phyloP scores from a whole-genome alignment of 1,284 basidiomycete species.

The Cerioporus squamosus region DNA sequence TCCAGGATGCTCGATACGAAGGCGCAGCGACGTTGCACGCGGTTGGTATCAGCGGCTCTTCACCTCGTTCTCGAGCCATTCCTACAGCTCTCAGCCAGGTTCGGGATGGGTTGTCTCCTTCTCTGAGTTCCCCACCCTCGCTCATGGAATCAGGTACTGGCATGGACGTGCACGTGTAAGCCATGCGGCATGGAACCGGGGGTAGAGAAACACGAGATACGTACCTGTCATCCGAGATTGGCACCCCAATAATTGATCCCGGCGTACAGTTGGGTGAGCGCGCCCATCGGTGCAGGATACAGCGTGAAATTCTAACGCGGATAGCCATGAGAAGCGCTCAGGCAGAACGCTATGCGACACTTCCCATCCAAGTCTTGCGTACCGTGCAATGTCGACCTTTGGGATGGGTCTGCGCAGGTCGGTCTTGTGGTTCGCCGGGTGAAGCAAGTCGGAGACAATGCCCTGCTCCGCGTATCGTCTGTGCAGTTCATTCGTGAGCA shows the following conservation, averaged over 20 bases:
- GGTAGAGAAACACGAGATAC: slow-evolving; percentile 11
- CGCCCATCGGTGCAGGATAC: slow-evolving; percentile 25
- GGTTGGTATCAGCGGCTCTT: slow-evolving; percentile 5
- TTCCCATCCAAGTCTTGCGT: too few species aligned
- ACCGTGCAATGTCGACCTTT: neutral
- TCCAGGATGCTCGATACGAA: neutral
- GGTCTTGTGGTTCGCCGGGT: slow-evolving; percentile 37
- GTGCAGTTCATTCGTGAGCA: slow-evolving; percentile 52
- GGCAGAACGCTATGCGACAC: too few species aligned
- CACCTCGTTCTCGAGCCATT: slow-evolving; percentile 43
- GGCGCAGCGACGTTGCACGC: neutral
- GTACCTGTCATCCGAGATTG: slow-evolving; percentile 31
- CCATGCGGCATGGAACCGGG: neutral
- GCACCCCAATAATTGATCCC: slow-evolving; percentile 30
- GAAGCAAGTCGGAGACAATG: slow-evolving; percentile 45
- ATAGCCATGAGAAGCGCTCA: too few species aligned
- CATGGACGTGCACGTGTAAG: neutral
- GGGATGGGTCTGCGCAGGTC: slow-evolving; percentile 44
- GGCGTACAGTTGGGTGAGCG: slow-evolving; percentile 34
- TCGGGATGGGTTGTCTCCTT: slow-evolving; percentile 34
- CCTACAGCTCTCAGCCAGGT: slow-evolving; percentile 39
- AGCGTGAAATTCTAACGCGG: slow-evolving; percentile 15
- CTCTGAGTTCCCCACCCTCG: slow-evolving; percentile 22
- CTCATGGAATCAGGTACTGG: slow-evolving; percentile 44
- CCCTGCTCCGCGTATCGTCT: slow-evolving; percentile 52